These are phyloP conservation scores for Nicotiana attenuata DNA, from an alignment of 257 asterid genomes.

Conservation along the genomic window DNA sequence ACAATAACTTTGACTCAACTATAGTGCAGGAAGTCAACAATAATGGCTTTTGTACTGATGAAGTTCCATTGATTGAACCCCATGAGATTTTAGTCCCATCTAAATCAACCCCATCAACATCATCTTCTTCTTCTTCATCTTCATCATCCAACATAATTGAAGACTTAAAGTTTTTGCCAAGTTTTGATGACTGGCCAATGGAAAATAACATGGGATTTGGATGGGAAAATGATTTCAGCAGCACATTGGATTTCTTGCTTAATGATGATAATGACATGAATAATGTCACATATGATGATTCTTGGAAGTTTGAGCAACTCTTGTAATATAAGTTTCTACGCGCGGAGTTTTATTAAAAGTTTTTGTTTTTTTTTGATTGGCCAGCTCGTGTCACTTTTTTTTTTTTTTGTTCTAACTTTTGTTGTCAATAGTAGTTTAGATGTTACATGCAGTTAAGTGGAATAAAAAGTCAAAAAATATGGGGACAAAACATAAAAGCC, in stretches of 20 bases:
- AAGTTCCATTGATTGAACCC: slow-evolving; percentile 68
- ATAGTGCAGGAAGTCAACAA: slow-evolving; percentile 27
- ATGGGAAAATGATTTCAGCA: slow-evolving; percentile 62
- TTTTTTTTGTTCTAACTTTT: no score
- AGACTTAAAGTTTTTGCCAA: slow-evolving; percentile 32
- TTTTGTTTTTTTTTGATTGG: neutral
- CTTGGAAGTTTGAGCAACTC: slow-evolving; percentile 22
- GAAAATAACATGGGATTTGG: slow-evolving; percentile 34
- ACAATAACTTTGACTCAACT: slow-evolving; percentile 11
- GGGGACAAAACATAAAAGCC: neutral
- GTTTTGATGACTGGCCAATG: slow-evolving; percentile 29
- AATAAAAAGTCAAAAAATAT: neutral
- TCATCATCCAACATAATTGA: slow-evolving; percentile 26
- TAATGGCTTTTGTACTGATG: slow-evolving; percentile 64
- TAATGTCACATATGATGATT: slow-evolving; percentile 16
- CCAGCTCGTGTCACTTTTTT: neutral
- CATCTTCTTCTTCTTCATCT: slow-evolving; percentile 27
- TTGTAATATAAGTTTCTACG: neutral
- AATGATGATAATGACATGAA: slow-evolving; percentile 19
- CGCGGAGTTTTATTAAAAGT: neutral
- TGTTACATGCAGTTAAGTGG: neutral
- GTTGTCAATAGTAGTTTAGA: neutral
- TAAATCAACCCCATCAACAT: slow-evolving; percentile 23
- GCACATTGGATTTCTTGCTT: slow-evolving; percentile 42
- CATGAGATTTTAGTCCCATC: slow-evolving; percentile 50